Base-by-base conservation (phyloP, 768 basidiomycete species). In the Mycena kentingensis region DNA sequence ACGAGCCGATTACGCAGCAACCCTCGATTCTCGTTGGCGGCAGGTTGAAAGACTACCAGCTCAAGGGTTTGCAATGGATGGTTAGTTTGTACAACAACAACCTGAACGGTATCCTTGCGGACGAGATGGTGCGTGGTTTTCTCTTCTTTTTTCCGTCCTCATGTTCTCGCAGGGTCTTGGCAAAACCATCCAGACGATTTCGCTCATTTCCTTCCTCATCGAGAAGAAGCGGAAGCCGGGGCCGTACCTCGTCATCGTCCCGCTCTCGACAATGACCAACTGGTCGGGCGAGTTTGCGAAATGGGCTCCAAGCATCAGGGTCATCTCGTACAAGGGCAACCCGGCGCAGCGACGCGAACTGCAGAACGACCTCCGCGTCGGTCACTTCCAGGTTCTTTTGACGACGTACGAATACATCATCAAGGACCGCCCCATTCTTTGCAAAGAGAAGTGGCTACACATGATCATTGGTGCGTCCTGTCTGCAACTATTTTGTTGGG, bases 361-460 rank as follows among this genome's bases (percentile, higher is more conserved):
- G 28, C 91, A 95, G 67, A 74, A 74, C 38, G 89, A 93, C 29
- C 72, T 98, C 50, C 83, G 92, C 29, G 71, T 81, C 46, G 84
- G 85, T 36, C 83, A 91, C 59, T 97, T 95, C 79, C 92, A 96
- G 63, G 94, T 97, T 21, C 71, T 97, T 48, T 70, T 98, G 47
- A 98, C 95, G 13, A 98, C 94, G 0, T 98, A 96, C 66, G 94
- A 97, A 66, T 98, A 97, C 64, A 93, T 98, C 69, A 97, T 96
- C 79, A 94, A 94, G 74, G 95, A 98, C 69, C 85, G 92, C n/a
- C 90, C 90, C 2, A 69, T 88, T 52, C 76, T 98, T 27, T 85
- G 87, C 70, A 93, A 94, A 73, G 81, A 93, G 62, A 93, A 92
- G 66, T 98, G 94, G 94, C 71, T 95, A 7, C 95, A 98, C 67